Evolutionary conservation across 2,329 filamentous ascomycete genomes (phyloP).

Genomic region (Beauveria sp.): DNA sequence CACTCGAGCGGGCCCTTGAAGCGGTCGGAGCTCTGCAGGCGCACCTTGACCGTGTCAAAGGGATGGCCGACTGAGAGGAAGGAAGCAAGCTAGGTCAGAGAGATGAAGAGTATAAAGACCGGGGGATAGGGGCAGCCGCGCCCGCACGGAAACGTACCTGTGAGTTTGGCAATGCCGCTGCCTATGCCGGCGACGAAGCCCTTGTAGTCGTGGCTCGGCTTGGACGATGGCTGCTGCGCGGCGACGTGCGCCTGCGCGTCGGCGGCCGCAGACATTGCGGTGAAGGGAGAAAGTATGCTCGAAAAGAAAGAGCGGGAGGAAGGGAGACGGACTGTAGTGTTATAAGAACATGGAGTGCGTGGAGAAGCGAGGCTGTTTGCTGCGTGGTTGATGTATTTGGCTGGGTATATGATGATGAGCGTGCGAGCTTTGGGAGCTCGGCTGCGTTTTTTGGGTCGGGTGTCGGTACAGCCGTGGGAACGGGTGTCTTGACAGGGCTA

Average conservation of each 20-base stretch:
- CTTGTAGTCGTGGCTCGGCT: slow-evolving; percentile 57
- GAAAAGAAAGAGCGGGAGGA: not conserved
- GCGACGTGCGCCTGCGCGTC: slow-evolving; percentile 16
- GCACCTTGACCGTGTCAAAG: slow-evolving; percentile 96
- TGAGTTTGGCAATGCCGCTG: slow-evolving; percentile 84
- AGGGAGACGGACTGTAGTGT: not conserved
- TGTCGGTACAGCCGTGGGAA: not conserved
- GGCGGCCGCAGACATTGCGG: not conserved
- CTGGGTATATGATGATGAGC: not conserved
- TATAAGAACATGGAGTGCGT: not conserved
- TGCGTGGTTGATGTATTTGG: not conserved
- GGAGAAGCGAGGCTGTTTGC: not conserved
- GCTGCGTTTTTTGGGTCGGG: not conserved
- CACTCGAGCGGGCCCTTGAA: slow-evolving; percentile 87
- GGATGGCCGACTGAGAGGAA: slow-evolving; percentile 55
- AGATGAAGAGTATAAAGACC: not conserved
- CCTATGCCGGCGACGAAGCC: slow-evolving; percentile 98
- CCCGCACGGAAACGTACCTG: slow-evolving; percentile 43
- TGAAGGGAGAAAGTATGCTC: not conserved
- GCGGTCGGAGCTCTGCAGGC: slow-evolving; percentile 73
- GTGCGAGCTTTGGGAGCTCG: not conserved
- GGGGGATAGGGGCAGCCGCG: no score
- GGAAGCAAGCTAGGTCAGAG: not conserved
- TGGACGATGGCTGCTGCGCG: slow-evolving; percentile 20
- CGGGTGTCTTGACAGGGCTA: not conserved